phyloP scores from a whole-genome alignment of 345 rosid species.

The Hypericum perforatum region DNA sequence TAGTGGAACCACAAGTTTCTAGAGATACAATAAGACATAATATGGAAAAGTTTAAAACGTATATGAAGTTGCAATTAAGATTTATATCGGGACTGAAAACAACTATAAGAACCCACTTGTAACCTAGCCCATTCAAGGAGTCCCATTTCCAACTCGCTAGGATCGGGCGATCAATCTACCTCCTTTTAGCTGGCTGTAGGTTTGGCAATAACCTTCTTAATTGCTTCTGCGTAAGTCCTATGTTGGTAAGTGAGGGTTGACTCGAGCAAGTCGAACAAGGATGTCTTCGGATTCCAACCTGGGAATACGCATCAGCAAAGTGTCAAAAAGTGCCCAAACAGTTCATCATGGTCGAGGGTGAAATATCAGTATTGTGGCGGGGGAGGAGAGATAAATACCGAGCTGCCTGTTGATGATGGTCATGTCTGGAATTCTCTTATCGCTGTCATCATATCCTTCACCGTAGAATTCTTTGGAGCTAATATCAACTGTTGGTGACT shows the following conservation, averaged over 20 bases:
- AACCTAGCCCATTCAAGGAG: neutral
- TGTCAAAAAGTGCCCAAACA: neutral
- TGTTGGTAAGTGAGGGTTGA: constrained; percentile 92
- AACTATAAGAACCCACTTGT: neutral
- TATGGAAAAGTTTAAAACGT: neutral
- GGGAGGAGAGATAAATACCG: constrained; percentile 29
- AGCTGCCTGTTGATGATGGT: constrained; percentile 85
- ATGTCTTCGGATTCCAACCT: constrained; percentile 98
- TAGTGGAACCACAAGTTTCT: no score
- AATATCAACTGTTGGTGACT: constrained; percentile 67
- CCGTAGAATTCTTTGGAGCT: constrained; percentile 93
- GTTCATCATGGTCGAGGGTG: neutral
- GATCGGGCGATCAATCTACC: neutral
- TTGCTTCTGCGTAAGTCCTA: constrained; percentile 85
- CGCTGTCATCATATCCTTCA: constrained; percentile 91
- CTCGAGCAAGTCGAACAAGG: constrained; percentile 86
- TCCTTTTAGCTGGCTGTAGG: constrained; percentile 27
- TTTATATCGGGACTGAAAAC: neutral
- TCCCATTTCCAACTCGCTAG: neutral
- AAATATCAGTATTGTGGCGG: neutral
- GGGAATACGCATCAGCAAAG: neutral
- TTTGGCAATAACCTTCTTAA: constrained; percentile 58
- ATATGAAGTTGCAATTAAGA: neutral
- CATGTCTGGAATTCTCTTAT: constrained; percentile 98
- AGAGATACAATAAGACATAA: neutral